Conservation (phyloP, 768 basidiomycete species). For the Auriscalpium orientale region DNA sequence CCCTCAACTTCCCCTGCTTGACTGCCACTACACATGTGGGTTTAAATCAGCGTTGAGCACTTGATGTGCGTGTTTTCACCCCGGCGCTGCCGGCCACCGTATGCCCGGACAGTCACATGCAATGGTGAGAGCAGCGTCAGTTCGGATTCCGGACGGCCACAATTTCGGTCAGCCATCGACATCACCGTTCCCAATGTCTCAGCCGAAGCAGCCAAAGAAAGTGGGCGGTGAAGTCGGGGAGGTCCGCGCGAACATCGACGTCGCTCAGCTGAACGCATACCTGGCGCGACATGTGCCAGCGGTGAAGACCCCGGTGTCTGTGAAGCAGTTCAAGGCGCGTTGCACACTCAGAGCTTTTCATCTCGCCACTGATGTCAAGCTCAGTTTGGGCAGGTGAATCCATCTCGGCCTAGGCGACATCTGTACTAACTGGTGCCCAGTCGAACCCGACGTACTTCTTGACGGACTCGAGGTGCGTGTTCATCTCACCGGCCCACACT, state of each 20-base stretch:
- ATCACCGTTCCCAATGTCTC: too few relatives aligned
- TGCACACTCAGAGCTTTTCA: background rate
- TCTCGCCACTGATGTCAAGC: background rate
- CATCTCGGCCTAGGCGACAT: background rate
- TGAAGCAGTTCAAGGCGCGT: conserved; percentile 90
- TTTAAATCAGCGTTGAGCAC: too few relatives aligned
- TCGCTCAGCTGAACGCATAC: conserved; percentile 56
- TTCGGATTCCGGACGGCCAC: too few relatives aligned
- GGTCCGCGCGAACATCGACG: conserved; percentile 62
- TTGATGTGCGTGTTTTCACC: too few relatives aligned
- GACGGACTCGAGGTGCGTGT: conserved; percentile 59
- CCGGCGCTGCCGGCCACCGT: too few relatives aligned
- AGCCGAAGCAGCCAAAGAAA: background rate
- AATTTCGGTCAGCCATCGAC: too few relatives aligned
- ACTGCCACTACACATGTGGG: too few relatives aligned
- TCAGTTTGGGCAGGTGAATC: conserved; percentile 80
- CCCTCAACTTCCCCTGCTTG: too few relatives aligned
- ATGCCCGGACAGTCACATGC: too few relatives aligned
- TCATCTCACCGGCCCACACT: background rate
- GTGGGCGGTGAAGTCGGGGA: conserved; percentile 73
- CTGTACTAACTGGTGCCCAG: conserved; percentile 28
- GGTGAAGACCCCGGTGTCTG: conserved; percentile 56
- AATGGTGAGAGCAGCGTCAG: too few relatives aligned
- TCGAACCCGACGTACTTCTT: conserved; percentile 97
- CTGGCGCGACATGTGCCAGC: conserved; percentile 47